Evolutionary conservation across 1,284 basidiomycete species (phyloP).

Genomic region (Amylostereum chailletii): DNA sequence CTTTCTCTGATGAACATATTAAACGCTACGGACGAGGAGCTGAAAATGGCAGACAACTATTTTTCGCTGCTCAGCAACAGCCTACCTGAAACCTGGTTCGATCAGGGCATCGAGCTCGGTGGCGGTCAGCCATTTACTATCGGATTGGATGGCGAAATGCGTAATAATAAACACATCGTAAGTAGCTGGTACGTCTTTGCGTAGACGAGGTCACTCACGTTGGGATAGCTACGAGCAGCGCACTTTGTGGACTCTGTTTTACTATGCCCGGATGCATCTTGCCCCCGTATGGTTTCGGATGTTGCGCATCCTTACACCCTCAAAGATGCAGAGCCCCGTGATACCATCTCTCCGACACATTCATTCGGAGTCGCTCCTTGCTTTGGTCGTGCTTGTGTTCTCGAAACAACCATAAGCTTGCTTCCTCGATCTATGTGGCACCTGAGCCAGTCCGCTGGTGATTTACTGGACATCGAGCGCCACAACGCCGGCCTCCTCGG

Average conservation of each 20-base stretch:
- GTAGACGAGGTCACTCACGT: neutral
- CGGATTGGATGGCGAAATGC: conserved; percentile 44
- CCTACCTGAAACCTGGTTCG: conserved; percentile 47
- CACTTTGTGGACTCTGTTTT: conserved; percentile 10
- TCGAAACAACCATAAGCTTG: conserved; percentile 45
- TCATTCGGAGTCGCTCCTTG: conserved; percentile 32
- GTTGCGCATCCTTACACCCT: too few species aligned
- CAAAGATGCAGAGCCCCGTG: too few species aligned
- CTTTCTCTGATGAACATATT: conserved; percentile 36
- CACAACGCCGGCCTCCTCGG: conserved; percentile 26
- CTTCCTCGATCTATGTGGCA: conserved; percentile 26
- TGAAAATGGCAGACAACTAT: conserved; percentile 66
- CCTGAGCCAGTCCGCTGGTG: conserved; percentile 19
- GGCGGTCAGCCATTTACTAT: conserved; percentile 57
- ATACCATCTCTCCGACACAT: conserved; percentile 1
- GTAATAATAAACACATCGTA: conserved; percentile 54
- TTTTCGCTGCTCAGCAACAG: conserved; percentile 50
- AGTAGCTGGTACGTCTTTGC: conserved; percentile 16
- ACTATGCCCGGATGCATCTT: conserved; percentile 4
- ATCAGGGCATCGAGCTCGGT: conserved; percentile 50
- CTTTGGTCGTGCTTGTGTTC: conserved; percentile 32
- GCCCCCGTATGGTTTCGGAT: too few species aligned
- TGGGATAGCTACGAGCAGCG: conserved; percentile 29
- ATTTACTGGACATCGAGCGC: conserved; percentile 34
- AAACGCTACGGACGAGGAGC: conserved; percentile 38